These are phyloP conservation scores for Plasmodium relictum DNA, from an alignment of 169 alveolate species.

Conservation along the genomic window DNA sequence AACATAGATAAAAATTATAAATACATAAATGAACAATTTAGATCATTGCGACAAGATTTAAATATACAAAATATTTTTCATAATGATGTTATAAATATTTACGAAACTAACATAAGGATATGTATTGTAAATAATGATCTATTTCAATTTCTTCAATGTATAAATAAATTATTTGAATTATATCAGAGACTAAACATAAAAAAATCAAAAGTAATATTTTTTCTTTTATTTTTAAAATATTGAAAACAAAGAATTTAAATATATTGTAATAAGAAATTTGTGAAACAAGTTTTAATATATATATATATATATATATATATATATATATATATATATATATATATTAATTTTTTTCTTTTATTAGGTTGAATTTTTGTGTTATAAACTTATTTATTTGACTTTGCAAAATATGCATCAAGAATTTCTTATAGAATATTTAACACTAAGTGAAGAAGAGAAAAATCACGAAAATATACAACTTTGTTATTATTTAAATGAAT, in stretches of 20 bases:
- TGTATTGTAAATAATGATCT: constrained; percentile 94
- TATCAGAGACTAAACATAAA: constrained; percentile 83
- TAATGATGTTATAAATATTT: constrained; percentile 91
- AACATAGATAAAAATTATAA: constrained; percentile 84
- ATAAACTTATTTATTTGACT: constrained; percentile 78
- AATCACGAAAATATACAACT: constrained; percentile 39
- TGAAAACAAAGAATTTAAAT: too few relatives aligned
- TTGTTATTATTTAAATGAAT: constrained; percentile 60
- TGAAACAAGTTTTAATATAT: not conserved
- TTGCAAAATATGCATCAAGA: constrained; percentile 82
- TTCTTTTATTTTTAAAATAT: not conserved
- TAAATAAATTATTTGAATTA: constrained; percentile 92
- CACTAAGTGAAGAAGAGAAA: constrained; percentile 62
- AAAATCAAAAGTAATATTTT: constrained; percentile 37
- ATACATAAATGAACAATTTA: constrained; percentile 92
- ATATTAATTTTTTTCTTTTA: constrained; percentile 18
- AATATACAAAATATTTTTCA: constrained; percentile 94
- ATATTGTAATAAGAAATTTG: not conserved
- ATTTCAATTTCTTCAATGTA: constrained; percentile 95
- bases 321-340: not conserved
- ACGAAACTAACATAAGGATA: constrained; percentile 95
- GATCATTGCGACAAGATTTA: constrained; percentile 95
- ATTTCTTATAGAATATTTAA: constrained; percentile 49
- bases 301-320: not conserved
- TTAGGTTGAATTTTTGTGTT: constrained; percentile 81